Base-by-base conservation (phyloP, 73 alveolate species). In the Paramecium sexaurelia region DNA sequence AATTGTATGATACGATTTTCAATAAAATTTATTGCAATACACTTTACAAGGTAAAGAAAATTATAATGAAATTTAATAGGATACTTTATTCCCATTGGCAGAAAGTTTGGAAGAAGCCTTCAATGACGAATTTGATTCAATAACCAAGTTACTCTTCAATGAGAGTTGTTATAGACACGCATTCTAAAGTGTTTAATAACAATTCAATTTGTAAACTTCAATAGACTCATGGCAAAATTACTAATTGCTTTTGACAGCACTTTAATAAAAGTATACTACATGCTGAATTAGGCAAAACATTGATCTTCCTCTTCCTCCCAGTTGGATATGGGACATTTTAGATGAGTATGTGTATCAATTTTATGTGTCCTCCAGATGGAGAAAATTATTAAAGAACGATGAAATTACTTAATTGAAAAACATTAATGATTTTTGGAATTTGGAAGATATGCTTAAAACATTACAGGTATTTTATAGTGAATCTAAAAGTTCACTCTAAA, bases 1-100 rank as follows among this genome's bases (percentile, higher is more conserved):
- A 73, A 33, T 39, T 73, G 33, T 73, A 73, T 36, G 87, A 73
- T 17, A 20, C 32, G 3, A 17, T 36, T 33, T 73, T 73, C 56
- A 73, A 73, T 39, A 73, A 73, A 73, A 73, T 39, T 27, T 73
- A 73, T 73, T 73, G 87, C 87, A 73, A 36, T 73, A 73, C 87
- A 2, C 57, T 73, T 22, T 73, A 27, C 35, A 73, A 73, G 87
- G 87, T 73, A 73, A 13, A 5, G 27, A 20, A 66, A 0, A 13
- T 61, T 45, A 19, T 15, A 10, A 33, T 33, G 36, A 73, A 0
- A 20, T 36, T 6, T 3, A 13, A 27, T 11, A 73, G 87, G 87
- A 73, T 1, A 27, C 66, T 6, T 9, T 39, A 13, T 73, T 36
- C 36, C 87, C 87, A 73, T 36, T 39, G 19, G 87, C 61, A n/a